These are phyloP conservation scores for Wickerhamiella domercqiae DNA, from an alignment of 805 yeast species.

Conservation along the genomic window DNA sequence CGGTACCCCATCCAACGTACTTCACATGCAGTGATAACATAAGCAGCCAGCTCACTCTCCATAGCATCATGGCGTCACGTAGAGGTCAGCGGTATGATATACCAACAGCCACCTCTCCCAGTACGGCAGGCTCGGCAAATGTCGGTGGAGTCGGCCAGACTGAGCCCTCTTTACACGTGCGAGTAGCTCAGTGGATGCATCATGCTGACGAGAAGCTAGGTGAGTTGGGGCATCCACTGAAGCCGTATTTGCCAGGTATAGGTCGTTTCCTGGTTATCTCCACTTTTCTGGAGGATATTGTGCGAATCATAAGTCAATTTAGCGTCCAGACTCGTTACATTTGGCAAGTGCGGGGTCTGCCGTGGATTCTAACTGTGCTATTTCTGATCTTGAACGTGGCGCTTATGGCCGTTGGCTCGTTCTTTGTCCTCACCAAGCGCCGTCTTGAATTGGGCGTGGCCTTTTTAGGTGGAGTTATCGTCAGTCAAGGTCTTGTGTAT, in stretches of 20 bases:
- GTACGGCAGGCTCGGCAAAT: conserved; percentile 5
- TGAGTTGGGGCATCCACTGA: conserved; percentile 22
- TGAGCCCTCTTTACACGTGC: conserved; percentile 6
- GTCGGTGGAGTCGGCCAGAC: conserved; percentile 1
- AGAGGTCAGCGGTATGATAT: conserved; percentile 11
- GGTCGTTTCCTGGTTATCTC: conserved; percentile 87
- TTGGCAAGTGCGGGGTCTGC: conserved; percentile 62
- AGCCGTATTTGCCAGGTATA: conserved; percentile 54
- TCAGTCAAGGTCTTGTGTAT: conserved; percentile 73
- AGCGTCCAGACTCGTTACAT: conserved; percentile 75
- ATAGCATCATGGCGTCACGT: conserved; percentile 2
- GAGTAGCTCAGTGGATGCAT: conserved; percentile 16
- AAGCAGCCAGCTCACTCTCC: neutral
- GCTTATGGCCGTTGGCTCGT: conserved; percentile 60
- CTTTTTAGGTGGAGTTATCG: conserved; percentile 51
- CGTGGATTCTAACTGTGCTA: conserved; percentile 60
- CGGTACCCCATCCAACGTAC: too few relatives aligned
- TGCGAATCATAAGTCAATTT: conserved; percentile 80
- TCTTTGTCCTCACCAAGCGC: conserved; percentile 53
- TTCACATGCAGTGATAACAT: too few relatives aligned
- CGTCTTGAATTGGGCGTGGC: conserved; percentile 55
- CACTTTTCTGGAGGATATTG: conserved; percentile 80
- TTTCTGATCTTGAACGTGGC: conserved; percentile 50
- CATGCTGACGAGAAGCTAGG: conserved; percentile 22
- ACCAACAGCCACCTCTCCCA: conserved; percentile 6